phyloP scores from a whole-genome alignment of 139 green algal genomes.

The Chlamydomonas applanata region DNA sequence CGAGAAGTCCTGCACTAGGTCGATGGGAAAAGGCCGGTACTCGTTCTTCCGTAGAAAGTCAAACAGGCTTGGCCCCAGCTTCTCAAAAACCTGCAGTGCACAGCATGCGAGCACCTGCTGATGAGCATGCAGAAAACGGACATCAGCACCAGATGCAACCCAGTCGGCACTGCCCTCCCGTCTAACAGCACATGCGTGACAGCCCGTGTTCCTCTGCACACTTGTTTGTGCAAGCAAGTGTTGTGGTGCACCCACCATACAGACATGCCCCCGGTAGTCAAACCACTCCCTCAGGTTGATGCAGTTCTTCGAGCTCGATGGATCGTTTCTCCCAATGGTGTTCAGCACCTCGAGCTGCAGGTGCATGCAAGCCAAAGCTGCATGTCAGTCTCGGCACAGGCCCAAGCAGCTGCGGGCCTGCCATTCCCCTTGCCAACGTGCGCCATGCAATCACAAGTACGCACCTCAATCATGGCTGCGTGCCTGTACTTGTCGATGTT shows the following conservation, averaged over 20 bases:
- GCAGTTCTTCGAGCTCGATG: constrained; percentile 60
- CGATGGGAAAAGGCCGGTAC: constrained; percentile 87
- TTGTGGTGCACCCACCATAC: constrained; percentile 85
- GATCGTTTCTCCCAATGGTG: constrained; percentile 79
- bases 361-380: too few relatives aligned
- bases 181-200: too few relatives aligned
- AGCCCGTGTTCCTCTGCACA: too few relatives aligned
- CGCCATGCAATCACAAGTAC: neutral
- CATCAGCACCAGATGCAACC: neutral
- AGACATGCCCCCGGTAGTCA: constrained; percentile 95
- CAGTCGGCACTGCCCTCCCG: too few relatives aligned
- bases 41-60: constrained; percentile 93
- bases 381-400: too few relatives aligned
- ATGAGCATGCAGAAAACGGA: neutral
- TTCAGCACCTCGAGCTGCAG: constrained; percentile 87
- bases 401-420: too few relatives aligned
- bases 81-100: constrained; percentile 90
- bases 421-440: neutral
- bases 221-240: too few relatives aligned
- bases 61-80: constrained; percentile 90
- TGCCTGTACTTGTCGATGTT: constrained; percentile 97
- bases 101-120: neutral
- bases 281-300: constrained; percentile 93
- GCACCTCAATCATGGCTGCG: constrained; percentile 96
- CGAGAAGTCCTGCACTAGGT: constrained; percentile 79